phyloP scores from a whole-genome alignment of 768 basidiomycete species.

The Tricholoma terreum region DNA sequence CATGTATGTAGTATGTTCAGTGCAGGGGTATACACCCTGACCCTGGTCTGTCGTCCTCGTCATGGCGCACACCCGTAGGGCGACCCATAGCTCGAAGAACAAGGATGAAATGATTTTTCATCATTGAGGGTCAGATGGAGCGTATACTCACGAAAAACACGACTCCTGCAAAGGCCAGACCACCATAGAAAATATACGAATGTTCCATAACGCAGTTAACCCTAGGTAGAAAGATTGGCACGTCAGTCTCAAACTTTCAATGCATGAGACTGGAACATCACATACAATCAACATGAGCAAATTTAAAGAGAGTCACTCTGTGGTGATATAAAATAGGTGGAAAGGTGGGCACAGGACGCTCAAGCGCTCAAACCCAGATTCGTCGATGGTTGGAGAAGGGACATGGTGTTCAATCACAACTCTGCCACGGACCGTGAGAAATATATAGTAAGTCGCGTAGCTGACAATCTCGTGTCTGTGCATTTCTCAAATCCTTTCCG shows the following conservation, averaged over 20 bases:
- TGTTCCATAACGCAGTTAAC: constrained; percentile 23
- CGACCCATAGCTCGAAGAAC: constrained; percentile 83
- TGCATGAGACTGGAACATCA: not conserved
- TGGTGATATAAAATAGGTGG: not conserved
- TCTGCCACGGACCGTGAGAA: too few relatives aligned
- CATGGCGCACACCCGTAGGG: constrained; percentile 47
- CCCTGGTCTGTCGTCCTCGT: constrained; percentile 62
- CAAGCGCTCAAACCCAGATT: not conserved
- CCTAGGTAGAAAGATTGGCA: not conserved
- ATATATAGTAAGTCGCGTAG: too few relatives aligned
- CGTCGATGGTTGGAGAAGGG: too few relatives aligned
- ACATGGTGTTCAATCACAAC: too few relatives aligned
- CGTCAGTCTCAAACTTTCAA: not conserved
- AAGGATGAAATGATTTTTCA: constrained; percentile 80
- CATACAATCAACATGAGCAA: constrained; percentile 16
- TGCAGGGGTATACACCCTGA: constrained; percentile 41
- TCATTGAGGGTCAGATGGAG: constrained; percentile 33
- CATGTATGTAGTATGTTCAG: constrained; percentile 27
- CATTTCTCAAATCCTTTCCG: not conserved
- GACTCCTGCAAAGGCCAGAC: constrained; percentile 29
- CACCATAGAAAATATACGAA: constrained; percentile 33
- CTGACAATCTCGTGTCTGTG: not conserved
- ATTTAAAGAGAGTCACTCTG: not conserved
- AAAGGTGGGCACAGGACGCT: not conserved
- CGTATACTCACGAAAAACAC: constrained; percentile 36